Base-by-base conservation (phyloP, 495 filamentous ascomycete species). In the Paragyromitra xinjiangensis region DNA sequence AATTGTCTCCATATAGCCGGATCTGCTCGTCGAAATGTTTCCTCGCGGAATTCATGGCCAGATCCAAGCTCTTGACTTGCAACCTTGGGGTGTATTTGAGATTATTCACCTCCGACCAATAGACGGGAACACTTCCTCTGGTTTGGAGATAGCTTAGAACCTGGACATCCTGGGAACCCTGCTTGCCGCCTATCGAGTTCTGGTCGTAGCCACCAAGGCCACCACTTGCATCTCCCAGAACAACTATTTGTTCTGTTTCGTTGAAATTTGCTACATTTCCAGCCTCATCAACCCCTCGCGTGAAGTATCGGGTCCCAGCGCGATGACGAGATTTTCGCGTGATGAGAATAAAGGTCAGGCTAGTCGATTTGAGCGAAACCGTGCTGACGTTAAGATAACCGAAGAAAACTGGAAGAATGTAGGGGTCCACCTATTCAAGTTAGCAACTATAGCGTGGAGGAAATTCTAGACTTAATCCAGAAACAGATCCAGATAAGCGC, bases 211-310 rank as follows among this genome's bases (percentile, higher is more conserved):
- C 95, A n/a, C 91, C 92, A 11, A 95, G 82, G 2, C 91, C 92
- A 37, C 89, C 88, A 9, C 87, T 86, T 45, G 86, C 85, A 83
- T 96, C 95, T 80, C 98, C 97, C 75, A 99, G 83, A 48, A 99
- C 88, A 62, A 97, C 86, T 63, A 93, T 86, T 82, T 98, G 96
- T 81, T 99, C 95, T 0, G 96, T 98, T 86, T 99, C 95, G 81
- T 99, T 99, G 87, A 94, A 99, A 82, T 99, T 99, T 42, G 94
- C 92, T 8, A 95, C 96, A 83, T 98, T 89, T 16, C 95, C 95
- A 76, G 94, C 85, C 74, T 98, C 95, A 81, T 99, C 95, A 40
- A 98, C 89, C 40, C 95, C 95, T 69, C 95, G 90, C 0, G 96
- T 95, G 82, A 98, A 94, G 86, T 98, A 98, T 83, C 95, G 86